Evolutionary conservation across 148 eudicot species (phyloP).

Genomic region (Pouteria glomerata): DNA sequence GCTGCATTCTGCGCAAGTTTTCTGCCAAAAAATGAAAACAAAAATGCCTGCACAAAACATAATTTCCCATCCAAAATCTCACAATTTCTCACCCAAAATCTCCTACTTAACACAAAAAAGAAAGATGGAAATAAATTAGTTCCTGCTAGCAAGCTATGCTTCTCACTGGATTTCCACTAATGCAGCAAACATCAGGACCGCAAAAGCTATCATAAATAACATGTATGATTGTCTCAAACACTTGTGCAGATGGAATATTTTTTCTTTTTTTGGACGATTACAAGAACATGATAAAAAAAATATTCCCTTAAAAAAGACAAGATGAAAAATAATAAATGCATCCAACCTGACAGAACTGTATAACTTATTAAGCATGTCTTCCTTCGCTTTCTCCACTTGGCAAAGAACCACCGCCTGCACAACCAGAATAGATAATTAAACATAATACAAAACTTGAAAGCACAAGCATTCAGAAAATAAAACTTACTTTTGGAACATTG

Average conservation of each 20-base stretch:
- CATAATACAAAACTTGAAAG: background rate
- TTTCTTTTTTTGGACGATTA: too few species aligned
- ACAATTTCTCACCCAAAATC: background rate
- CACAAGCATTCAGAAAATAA: background rate
- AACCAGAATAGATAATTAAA: conserved; percentile 13
- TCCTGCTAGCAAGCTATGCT: background rate
- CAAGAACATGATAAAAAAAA: too few species aligned
- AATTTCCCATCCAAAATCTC: too few species aligned
- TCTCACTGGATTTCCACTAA: background rate
- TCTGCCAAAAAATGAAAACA: background rate
- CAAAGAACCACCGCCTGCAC: conserved; percentile 93
- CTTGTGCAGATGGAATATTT: too few species aligned
- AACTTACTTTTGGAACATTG: conserved; percentile 84
- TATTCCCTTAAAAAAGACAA: background rate
- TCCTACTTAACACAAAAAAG: background rate
- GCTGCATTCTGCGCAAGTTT: background rate
- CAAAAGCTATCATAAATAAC: background rate
- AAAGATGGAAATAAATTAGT: background rate
- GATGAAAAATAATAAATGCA: conserved; percentile 1
- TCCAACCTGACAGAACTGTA: conserved; percentile 87
- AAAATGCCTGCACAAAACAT: background rate
- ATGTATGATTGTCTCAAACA: background rate
- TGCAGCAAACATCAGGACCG: background rate
- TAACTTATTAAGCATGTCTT: conserved; percentile 93
- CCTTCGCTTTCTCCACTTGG: conserved; percentile 97